phyloP scores from a whole-genome alignment of 176 grass and related monocot genomes.

The Aegilops umbellulata region DNA sequence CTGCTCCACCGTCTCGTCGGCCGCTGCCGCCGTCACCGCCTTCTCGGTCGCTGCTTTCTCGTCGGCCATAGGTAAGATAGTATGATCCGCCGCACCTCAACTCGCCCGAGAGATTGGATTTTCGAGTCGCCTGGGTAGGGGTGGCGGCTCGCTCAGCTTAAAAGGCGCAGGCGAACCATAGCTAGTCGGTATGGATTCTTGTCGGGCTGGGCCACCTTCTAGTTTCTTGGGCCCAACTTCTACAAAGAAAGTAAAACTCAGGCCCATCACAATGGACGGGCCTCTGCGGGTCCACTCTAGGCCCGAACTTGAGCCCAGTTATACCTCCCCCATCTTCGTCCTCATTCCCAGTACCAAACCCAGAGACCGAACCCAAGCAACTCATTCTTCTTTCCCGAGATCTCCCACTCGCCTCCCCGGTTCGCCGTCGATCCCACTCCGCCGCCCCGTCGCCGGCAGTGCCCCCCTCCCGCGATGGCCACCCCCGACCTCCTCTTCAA shows the following conservation, averaged over 20 bases:
- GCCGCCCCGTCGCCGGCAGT: not conserved
- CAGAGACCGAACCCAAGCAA: not conserved
- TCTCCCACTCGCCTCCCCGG: slow-evolving; percentile 11
- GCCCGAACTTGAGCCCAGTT: slow-evolving; percentile 15
- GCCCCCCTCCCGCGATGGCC: slow-evolving; percentile 31
- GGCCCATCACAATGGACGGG: too few species aligned
- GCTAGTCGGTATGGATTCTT: not conserved
- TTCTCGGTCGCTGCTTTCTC: not conserved
- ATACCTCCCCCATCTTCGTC: not conserved
- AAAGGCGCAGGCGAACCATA: not conserved
- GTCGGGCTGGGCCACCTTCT: too few species aligned
- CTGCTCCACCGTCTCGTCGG: not conserved
- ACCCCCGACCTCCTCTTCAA: slow-evolving; percentile 85
- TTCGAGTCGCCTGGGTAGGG: not conserved
- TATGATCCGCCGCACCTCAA: not conserved
- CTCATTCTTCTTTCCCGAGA: slow-evolving; percentile 17
- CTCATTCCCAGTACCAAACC: not conserved
- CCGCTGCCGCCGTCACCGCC: not conserved
- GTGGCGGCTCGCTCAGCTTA: too few species aligned
- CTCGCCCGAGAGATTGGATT: not conserved
- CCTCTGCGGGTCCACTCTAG: too few species aligned
- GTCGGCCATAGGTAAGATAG: too few species aligned
- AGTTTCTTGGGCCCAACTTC: too few species aligned
- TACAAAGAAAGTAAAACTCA: too few species aligned
- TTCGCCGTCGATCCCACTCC: not conserved